A percentile compares a stretch with the other conserved stretches of the same genome.
Evolutionary conservation across 2,329 filamentous ascomycete species (phyloP).

Genomic region (Alternaria burnsii): DNA sequence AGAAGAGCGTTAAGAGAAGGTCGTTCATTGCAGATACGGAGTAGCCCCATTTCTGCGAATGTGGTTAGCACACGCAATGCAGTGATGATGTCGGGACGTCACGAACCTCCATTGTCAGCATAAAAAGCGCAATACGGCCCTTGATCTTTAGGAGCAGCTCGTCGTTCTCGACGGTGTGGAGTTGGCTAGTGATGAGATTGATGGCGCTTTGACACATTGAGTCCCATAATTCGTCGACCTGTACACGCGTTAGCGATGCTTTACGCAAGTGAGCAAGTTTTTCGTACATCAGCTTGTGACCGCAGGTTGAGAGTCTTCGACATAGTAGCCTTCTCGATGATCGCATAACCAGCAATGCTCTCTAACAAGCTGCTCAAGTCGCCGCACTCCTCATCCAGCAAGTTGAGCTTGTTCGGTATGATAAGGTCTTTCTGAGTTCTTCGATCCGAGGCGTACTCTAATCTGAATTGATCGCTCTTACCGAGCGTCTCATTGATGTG

Average conservation of each 20-base stretch:
- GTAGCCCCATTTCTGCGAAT: slow-evolving; percentile 81
- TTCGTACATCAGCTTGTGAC: slow-evolving; percentile 76
- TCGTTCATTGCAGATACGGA: slow-evolving; percentile 81
- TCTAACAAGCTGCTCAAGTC: slow-evolving; percentile 91
- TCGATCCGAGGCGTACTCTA: slow-evolving; percentile 90
- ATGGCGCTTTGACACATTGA: slow-evolving; percentile 94
- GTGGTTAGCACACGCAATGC: slow-evolving; percentile 11
- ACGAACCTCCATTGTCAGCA: slow-evolving; percentile 93
- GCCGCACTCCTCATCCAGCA: slow-evolving; percentile 83
- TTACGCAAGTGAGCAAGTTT: neutral
- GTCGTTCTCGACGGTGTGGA: slow-evolving; percentile 83
- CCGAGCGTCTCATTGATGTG: slow-evolving; percentile 96
- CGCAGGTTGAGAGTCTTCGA: slow-evolving; percentile 83
- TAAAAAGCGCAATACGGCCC: slow-evolving; percentile 89
- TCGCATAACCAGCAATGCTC: slow-evolving; percentile 94
- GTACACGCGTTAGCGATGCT: slow-evolving; percentile 7
- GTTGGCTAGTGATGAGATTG: slow-evolving; percentile 78
- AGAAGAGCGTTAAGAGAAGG: slow-evolving; percentile 87
- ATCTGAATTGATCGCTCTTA: slow-evolving; percentile 87
- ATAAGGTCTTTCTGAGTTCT: slow-evolving; percentile 91
- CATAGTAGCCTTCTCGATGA: slow-evolving; percentile 95
- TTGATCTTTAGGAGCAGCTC: slow-evolving; percentile 95
- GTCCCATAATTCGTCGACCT: slow-evolving; percentile 98
- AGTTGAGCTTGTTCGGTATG: slow-evolving; percentile 76
- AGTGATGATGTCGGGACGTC: neutral